phyloP scores from a whole-genome alignment of 495 filamentous ascomycete genomes.

The Penicillium verhagenii region DNA sequence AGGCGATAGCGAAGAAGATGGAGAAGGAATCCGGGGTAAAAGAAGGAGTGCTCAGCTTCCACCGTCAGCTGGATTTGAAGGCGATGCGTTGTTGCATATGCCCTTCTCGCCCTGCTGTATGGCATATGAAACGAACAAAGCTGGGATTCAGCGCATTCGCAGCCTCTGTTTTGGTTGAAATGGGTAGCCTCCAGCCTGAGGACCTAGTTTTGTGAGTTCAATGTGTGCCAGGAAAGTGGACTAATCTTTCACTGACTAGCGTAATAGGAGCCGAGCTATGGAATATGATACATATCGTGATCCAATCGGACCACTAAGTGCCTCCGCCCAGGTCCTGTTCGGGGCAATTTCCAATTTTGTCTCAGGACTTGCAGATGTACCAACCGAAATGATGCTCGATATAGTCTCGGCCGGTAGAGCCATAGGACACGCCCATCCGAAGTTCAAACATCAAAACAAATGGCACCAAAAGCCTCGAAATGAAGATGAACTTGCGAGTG shows the following conservation, averaged over 20 bases:
- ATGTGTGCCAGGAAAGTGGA: neutral
- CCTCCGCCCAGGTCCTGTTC: conserved; percentile 68
- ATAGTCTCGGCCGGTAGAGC: conserved; percentile 56
- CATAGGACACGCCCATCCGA: conserved; percentile 56
- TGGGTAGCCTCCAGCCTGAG: conserved; percentile 58
- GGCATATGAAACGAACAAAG: conserved; percentile 63
- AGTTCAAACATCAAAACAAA: conserved; percentile 8
- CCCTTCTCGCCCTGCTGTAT: conserved; percentile 65
- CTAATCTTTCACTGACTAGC: neutral
- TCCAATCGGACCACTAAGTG: conserved; percentile 70
- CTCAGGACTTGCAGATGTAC: conserved; percentile 82
- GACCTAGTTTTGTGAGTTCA: conserved; percentile 64
- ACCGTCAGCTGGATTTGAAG: conserved; percentile 62
- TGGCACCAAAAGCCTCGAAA: conserved; percentile 1
- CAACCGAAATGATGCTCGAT: conserved; percentile 65
- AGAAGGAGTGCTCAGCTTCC: conserved; percentile 65
- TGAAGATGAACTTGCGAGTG: conserved; percentile 1
- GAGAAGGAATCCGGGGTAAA: conserved; percentile 62
- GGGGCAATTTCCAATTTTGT: conserved; percentile 72
- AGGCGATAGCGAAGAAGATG: conserved; percentile 59
- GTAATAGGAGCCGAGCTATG: conserved; percentile 56
- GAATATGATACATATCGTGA: conserved; percentile 74
- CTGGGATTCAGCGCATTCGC: conserved; percentile 67
- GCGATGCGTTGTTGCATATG: conserved; percentile 62
- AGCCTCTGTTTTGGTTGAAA: conserved; percentile 61